These are phyloP conservation scores for Phytophthora pluvialis DNA, from an alignment of 352 stramenopile species.

Conservation along the genomic window DNA sequence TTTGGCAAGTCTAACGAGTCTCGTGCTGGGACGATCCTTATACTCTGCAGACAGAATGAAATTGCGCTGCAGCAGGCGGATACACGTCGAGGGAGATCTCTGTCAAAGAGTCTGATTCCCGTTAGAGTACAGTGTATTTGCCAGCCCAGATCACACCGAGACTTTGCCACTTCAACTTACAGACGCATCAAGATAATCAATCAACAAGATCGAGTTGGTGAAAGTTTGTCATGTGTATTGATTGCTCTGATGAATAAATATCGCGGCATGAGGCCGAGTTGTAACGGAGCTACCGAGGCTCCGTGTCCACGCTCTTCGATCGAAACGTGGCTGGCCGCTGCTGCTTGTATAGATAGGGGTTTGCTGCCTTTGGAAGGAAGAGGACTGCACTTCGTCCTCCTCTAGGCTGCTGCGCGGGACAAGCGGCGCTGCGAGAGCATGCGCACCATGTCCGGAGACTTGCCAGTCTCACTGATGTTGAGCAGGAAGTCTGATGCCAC, in stretches of 20 bases:
- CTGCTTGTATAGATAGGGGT: conserved; percentile 31
- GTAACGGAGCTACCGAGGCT: no score
- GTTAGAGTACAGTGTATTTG: no score
- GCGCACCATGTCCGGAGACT: conserved; percentile 47
- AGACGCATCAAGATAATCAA: no score
- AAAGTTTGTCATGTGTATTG: conserved; percentile 19
- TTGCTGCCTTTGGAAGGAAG: neutral
- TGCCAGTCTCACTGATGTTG: conserved; percentile 41
- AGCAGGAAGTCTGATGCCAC: conserved; percentile 36
- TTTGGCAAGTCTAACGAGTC: conserved; percentile 9
- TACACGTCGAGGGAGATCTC: no score
- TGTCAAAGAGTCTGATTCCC: no score
- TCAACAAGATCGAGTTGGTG: conserved; percentile 4
- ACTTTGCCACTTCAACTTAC: no score
- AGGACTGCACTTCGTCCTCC: conserved; percentile 12
- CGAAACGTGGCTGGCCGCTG: conserved; percentile 16
- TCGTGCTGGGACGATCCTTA: conserved; percentile 11
- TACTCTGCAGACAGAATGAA: neutral
- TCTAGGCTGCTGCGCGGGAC: conserved; percentile 21
- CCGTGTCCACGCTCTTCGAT: conserved; percentile 25
- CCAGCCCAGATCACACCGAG: no score
- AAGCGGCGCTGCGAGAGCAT: conserved; percentile 45
- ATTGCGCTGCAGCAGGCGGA: no score
- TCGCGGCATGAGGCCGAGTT: conserved; percentile 1
- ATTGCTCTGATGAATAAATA: conserved; percentile 40